A percentile compares a stretch with the other conserved stretches of the same genome.
These are phyloP conservation scores for Linnemannia elongata DNA, from an alignment of 192 early-diverging fungal species.

Conservation along the genomic window DNA sequence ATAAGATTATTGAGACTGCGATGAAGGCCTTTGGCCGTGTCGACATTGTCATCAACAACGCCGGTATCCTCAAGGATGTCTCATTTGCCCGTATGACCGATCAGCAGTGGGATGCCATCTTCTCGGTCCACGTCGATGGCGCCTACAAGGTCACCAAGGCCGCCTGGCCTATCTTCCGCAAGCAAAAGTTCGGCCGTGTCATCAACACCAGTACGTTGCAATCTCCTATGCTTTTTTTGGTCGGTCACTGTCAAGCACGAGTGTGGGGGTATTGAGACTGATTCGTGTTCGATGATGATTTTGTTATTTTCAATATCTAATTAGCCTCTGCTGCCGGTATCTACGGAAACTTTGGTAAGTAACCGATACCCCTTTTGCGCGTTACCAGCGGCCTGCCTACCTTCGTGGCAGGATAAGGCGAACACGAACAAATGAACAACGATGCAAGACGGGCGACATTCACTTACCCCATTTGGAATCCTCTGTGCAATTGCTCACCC, in stretches of 20 bases:
- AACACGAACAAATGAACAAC: not conserved
- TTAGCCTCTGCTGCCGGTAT: constrained; percentile 89
- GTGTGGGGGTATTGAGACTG: not conserved
- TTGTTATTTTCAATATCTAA: not conserved
- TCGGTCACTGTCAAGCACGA: no score
- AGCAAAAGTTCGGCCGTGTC: constrained; percentile 95
- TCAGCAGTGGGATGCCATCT: constrained; percentile 95
- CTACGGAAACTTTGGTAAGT: constrained; percentile 88
- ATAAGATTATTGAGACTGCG: constrained; percentile 92
- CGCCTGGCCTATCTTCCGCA: constrained; percentile 94
- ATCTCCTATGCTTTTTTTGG: not conserved
- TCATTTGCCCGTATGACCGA: constrained; percentile 93
- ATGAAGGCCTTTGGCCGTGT: constrained; percentile 85
- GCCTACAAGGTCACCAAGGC: constrained; percentile 96
- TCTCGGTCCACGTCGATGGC: constrained; percentile 91
- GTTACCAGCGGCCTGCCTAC: not conserved
- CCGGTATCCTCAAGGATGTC: constrained; percentile 96
- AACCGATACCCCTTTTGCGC: not conserved
- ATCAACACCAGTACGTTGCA: constrained; percentile 83
- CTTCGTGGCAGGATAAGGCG: not conserved
- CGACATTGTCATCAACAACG: constrained; percentile 96
- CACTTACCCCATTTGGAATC: constrained; percentile 18
- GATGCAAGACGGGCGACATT: constrained; percentile 57
- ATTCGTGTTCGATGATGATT: not conserved
- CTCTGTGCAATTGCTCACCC: not conserved